Conservation (phyloP, 768 basidiomycete species). For the Psilocybe azurescens region DNA sequence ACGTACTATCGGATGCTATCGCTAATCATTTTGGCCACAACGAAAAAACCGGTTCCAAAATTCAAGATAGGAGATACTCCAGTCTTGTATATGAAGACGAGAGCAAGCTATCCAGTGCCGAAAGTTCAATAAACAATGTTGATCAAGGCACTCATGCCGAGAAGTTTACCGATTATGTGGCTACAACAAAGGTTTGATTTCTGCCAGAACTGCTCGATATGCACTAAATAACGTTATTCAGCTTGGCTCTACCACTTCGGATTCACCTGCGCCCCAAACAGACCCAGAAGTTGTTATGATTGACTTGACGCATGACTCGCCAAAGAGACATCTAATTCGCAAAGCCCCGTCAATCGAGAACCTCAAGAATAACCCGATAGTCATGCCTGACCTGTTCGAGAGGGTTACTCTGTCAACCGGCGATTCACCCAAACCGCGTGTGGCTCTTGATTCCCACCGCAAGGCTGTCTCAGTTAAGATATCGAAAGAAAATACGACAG, state of each 20-base stretch:
- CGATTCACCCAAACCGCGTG: neutral
- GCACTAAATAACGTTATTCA: neutral
- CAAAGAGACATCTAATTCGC: neutral
- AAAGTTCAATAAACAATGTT: neutral
- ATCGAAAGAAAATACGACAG: no score
- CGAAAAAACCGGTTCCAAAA: neutral
- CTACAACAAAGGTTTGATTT: neutral
- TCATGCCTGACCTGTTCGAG: neutral
- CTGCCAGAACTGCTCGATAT: neutral
- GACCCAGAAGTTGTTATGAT: conserved; percentile 36
- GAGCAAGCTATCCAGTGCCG: neutral
- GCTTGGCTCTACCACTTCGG: neutral
- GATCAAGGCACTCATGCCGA: neutral
- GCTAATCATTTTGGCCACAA: neutral
- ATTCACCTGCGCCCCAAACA: neutral
- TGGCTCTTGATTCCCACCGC: no score
- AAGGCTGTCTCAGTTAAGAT: no score
- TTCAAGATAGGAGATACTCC: neutral
- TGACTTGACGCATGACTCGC: conserved; percentile 47
- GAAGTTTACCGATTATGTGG: neutral
- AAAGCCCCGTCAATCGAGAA: neutral
- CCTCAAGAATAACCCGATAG: neutral
- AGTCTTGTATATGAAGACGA: neutral
- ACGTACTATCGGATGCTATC: neutral
- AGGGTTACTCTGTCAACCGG: neutral